Evolutionary conservation across 192 early-diverging fungal genomes (phyloP).

Genomic region (Obelidium mucronatum): DNA sequence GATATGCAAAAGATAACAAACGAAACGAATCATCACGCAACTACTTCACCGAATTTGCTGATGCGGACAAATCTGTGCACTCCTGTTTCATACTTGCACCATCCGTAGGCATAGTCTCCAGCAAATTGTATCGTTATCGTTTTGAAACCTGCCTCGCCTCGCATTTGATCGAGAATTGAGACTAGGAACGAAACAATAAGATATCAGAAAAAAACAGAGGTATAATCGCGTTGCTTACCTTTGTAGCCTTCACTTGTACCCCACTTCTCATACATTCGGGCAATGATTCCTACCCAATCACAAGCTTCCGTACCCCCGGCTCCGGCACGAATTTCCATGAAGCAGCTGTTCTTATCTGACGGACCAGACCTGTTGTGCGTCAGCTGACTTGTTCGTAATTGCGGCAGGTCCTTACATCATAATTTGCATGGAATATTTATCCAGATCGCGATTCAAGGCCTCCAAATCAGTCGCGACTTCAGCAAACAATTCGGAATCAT

Average conservation of each 20-base stretch:
- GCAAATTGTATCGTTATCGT: conserved; percentile 47
- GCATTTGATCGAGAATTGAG: conserved; percentile 50
- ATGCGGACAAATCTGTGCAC: conserved; percentile 63
- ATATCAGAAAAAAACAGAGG: not conserved
- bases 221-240: conserved; percentile 22
- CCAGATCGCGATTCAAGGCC: conserved; percentile 35
- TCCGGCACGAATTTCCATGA: conserved; percentile 61
- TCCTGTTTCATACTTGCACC: conserved; percentile 60
- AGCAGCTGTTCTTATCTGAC: conserved; percentile 57
- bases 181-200: conserved; percentile 32
- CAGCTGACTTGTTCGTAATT: too few relatives aligned
- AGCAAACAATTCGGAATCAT: conserved; percentile 34
- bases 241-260: conserved; percentile 35
- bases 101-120: conserved; percentile 59
- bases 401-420: conserved; percentile 57
- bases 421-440: conserved; percentile 46
- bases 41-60: conserved; percentile 55
- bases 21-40: conserved; percentile 22
- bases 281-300: conserved; percentile 53
- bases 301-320: conserved; percentile 59
- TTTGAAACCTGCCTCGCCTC: conserved; percentile 59
- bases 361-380: conserved; percentile 45
- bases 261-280: conserved; percentile 58
- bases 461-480: conserved; percentile 46
- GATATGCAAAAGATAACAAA: conserved; percentile 37